These are phyloP conservation scores for Penicillium roqueforti DNA, from an alignment of 495 filamentous ascomycete species.

Conservation along the genomic window DNA sequence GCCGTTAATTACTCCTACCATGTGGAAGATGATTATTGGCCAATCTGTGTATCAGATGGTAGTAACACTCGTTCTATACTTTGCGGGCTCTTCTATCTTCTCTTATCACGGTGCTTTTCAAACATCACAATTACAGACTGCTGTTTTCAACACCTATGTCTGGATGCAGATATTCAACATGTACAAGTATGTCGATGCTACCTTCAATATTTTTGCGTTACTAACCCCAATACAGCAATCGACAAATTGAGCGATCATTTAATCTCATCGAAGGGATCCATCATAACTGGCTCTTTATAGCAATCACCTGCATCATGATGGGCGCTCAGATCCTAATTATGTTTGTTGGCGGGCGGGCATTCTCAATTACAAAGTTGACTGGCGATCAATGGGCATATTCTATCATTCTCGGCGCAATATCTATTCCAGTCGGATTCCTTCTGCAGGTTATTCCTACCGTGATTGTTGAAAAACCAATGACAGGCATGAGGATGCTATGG, in stretches of 20 bases:
- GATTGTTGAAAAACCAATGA: slow-evolving; percentile 4
- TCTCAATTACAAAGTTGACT: slow-evolving; percentile 48
- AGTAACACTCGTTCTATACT: slow-evolving; percentile 64
- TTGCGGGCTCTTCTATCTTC: slow-evolving; percentile 55
- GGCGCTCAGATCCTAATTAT: slow-evolving; percentile 65
- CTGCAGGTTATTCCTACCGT: neutral
- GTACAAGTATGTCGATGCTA: slow-evolving; percentile 24
- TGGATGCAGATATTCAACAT: slow-evolving; percentile 84
- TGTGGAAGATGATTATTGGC: slow-evolving; percentile 81
- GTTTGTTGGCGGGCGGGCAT: slow-evolving; percentile 59
- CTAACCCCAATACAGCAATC: slow-evolving; percentile 43
- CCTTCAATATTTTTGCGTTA: neutral
- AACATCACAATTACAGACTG: slow-evolving; percentile 45
- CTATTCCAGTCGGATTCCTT: slow-evolving; percentile 52
- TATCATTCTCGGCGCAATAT: slow-evolving; percentile 55
- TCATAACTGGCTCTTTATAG: slow-evolving; percentile 66
- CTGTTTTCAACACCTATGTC: slow-evolving; percentile 74
- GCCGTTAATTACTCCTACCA: slow-evolving; percentile 61
- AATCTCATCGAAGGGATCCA: slow-evolving; percentile 77
- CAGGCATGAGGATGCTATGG: neutral
- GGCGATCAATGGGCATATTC: slow-evolving; percentile 62
- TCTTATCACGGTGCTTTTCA: slow-evolving; percentile 7
- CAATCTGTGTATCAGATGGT: slow-evolving; percentile 68
- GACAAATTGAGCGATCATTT: slow-evolving; percentile 71
- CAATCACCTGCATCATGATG: slow-evolving; percentile 66